These are phyloP conservation scores for Blumeria graminis DNA, from an alignment of 2,329 filamentous ascomycete species.

Conservation along the genomic window DNA sequence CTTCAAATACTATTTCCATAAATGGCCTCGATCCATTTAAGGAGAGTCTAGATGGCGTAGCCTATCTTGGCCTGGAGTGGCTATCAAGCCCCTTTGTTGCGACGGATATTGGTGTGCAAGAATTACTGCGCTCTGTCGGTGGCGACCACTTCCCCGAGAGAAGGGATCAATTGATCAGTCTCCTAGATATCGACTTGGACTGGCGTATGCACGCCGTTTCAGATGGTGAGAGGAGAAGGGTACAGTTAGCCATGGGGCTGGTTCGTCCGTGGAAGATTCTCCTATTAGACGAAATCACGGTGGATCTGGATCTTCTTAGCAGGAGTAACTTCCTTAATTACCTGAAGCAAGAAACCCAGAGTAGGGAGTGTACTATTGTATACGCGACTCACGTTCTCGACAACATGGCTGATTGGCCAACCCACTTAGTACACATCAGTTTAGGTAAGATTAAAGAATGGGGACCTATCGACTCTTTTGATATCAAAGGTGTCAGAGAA, in stretches of 20 bases:
- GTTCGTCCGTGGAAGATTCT: conserved; percentile 78
- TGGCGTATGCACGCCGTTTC: conserved; percentile 96
- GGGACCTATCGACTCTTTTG: conserved; percentile 49
- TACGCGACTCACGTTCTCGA: conserved; percentile 96
- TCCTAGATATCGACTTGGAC: conserved; percentile 72
- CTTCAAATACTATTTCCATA: conserved; percentile 47
- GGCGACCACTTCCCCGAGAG: conserved; percentile 62
- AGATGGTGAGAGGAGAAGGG: conserved; percentile 73
- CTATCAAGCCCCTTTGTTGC: conserved; percentile 91
- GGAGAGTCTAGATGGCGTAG: conserved; percentile 72
- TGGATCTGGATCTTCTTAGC: conserved; percentile 75
- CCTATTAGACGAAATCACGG: conserved; percentile 86
- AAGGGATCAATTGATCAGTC: conserved; percentile 62
- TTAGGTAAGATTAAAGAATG: conserved; percentile 70
- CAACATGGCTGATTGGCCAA: conserved; percentile 84
- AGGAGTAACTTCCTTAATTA: conserved; percentile 68
- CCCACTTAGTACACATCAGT: conserved; percentile 89
- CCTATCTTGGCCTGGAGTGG: conserved; percentile 94
- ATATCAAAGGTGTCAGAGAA: conserved; percentile 16
- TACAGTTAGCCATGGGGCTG: conserved; percentile 91
- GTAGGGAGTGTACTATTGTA: conserved; percentile 65
- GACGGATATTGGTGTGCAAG: conserved; percentile 76
- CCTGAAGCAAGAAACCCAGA: conserved; percentile 68
- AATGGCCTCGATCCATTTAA: conserved; percentile 81
- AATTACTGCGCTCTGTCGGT: conserved; percentile 65